phyloP scores from a whole-genome alignment of 2,329 filamentous ascomycete genomes.

The Botrytis porri region DNA sequence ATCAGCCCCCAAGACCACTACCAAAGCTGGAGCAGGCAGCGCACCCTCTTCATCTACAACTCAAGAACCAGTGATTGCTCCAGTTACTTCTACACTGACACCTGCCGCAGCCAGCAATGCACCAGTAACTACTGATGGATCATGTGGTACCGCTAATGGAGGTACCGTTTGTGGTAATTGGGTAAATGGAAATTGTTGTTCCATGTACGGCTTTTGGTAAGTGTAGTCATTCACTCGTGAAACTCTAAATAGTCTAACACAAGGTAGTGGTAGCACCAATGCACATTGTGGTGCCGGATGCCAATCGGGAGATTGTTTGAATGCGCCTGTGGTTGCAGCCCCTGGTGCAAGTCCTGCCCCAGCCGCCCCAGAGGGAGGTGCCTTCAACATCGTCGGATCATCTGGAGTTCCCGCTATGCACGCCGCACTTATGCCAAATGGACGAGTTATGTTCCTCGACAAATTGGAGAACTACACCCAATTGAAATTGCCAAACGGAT shows the following conservation, averaged over 20 bases:
- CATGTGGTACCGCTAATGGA: constrained; percentile 50
- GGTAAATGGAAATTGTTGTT: constrained; percentile 52
- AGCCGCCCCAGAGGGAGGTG: constrained; percentile 44
- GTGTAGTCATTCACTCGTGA: constrained; percentile 2
- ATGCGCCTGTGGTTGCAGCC: constrained; percentile 39
- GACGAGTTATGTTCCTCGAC: constrained; percentile 58
- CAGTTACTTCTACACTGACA: constrained; percentile 26
- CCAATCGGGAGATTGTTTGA: constrained; percentile 51
- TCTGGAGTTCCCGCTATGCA: constrained; percentile 64
- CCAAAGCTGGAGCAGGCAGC: constrained; percentile 19
- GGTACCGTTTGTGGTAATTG: constrained; percentile 52
- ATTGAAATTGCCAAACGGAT: constrained; percentile 50
- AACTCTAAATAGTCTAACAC: constrained; percentile 22
- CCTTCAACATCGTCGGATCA: constrained; percentile 49
- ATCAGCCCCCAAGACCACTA: constrained; percentile 22
- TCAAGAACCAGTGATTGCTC: constrained; percentile 32
- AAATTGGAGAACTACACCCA: constrained; percentile 63
- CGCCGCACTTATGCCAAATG: constrained; percentile 57
- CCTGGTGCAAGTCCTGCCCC: constrained; percentile 43
- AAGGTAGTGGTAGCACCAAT: constrained; percentile 40
- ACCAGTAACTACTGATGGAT: constrained; percentile 49
- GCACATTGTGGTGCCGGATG: constrained; percentile 56
- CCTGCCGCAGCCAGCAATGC: constrained; percentile 36
- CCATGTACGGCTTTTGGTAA: constrained; percentile 55
- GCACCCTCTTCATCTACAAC: constrained; percentile 20